Evolutionary conservation across 1,284 basidiomycete genomes (phyloP), one percentile per base, ranked within the genome.

Genomic region (Apiotrichum gamsii): DNA sequence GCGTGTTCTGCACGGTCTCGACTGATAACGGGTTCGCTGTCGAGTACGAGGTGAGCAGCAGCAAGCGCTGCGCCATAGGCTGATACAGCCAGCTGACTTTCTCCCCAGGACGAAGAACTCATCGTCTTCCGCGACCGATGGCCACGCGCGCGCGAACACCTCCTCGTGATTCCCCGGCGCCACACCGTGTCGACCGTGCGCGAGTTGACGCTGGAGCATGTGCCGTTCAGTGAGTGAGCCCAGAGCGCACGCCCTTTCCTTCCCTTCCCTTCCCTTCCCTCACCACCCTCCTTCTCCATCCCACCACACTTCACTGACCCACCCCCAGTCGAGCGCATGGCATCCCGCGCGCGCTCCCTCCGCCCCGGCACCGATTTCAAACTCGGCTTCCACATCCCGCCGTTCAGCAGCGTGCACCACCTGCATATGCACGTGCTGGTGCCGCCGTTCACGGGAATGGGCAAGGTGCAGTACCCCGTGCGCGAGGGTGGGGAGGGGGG

Each of bases 331-430:
- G 70, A 69, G 50, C 70, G 73, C 14, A 85, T 89, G 84, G 73
- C 77, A 56, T 61, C 61, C 6, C 77, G 86, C 29, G 86, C 82
- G 3, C 65, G 79, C 37, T 35, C 65, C 80, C 45, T 72, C 57
- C 51, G 43, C 6, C 41, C 41, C 5, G 65, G 16, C 46, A 36
- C 56, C 41, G 24, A 29, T 39, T 48, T n/a, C 42, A 85, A 82
- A 51, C 75, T 86, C 66, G 85, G 86, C 2, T 88, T 86, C 58
- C 85, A 89, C 65, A 85, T 89, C 52, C 84, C 87, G 0, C 87
- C 87, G 0, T 85, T 86, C 66, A 82, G 80, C 49, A 84, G 82
- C n/a, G 79, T 90, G 3, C 72, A 81, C 23, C 87, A 90, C 67
- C 72, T 90, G 14, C 87, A 90, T 64, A 69, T 91, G 32, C 88